Conservation (phyloP, 495 filamentous ascomycete species). For the Rusavskia elegans region DNA sequence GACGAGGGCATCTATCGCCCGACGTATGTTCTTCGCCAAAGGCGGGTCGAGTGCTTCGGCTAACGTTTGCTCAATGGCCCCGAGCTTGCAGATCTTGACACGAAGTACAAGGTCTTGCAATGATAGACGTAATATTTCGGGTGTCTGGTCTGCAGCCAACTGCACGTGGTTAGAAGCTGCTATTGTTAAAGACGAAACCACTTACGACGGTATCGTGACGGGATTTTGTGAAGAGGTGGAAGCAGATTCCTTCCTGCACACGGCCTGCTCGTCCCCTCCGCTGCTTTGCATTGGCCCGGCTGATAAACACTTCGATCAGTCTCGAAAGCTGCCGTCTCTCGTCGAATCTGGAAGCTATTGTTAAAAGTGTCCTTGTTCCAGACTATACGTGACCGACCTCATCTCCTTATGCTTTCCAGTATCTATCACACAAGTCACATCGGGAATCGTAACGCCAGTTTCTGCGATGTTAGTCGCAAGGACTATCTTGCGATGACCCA, state of each 20-base stretch:
- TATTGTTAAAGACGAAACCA: not conserved
- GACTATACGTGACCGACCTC: constrained; percentile 25
- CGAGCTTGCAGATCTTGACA: constrained; percentile 94
- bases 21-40: constrained; percentile 73
- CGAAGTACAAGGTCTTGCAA: constrained; percentile 86
- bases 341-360: constrained; percentile 42
- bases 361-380: constrained; percentile 8
- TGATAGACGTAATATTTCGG: constrained; percentile 86
- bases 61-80: constrained; percentile 76
- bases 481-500: constrained; percentile 74
- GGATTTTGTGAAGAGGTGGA: constrained; percentile 82
- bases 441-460: constrained; percentile 92
- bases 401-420: constrained; percentile 94
- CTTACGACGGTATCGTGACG: constrained; percentile 52
- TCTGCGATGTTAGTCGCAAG: constrained; percentile 95
- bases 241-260: constrained; percentile 85
- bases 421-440: constrained; percentile 90
- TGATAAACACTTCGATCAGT: constrained; percentile 84
- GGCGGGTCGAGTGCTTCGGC: constrained; percentile 84
- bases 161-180: constrained; percentile 13
- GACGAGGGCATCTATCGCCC: constrained; percentile 80
- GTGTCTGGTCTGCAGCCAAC: constrained; percentile 82
- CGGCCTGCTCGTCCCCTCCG: constrained; percentile 88
- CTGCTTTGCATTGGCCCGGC: constrained; percentile 85
- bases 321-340: constrained; percentile 80